These are phyloP conservation scores for Fusarium incarnatum DNA, from an alignment of 2,329 filamentous ascomycete species.

Conservation along the genomic window DNA sequence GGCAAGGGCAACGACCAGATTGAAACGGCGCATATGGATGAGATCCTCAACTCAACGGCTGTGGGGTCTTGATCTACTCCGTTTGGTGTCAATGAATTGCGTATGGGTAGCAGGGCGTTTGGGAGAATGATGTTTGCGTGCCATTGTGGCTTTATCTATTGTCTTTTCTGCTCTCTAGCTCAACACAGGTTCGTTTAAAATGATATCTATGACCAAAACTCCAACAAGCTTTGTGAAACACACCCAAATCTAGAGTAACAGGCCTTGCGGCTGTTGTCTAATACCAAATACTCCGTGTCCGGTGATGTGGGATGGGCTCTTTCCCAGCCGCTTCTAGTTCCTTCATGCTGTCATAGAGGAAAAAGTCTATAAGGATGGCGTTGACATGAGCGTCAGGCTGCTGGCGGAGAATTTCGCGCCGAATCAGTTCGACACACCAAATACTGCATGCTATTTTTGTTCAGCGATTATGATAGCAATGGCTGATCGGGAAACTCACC, in stretches of 20 bases:
- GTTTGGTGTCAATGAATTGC: constrained; percentile 13
- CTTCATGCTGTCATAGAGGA: constrained; percentile 95
- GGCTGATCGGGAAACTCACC: constrained; percentile 59
- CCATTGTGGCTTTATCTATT: constrained; percentile 36
- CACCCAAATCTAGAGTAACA: constrained; percentile 10
- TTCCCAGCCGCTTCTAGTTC: constrained; percentile 74
- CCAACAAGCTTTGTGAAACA: constrained; percentile 9
- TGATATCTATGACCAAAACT: constrained; percentile 37
- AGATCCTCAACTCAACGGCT: constrained; percentile 65
- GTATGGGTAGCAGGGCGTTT: constrained; percentile 41
- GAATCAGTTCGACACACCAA: constrained; percentile 93
- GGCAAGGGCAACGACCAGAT: constrained; percentile 63
- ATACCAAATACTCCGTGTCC: constrained; percentile 96
- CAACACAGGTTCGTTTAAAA: constrained; percentile 14
- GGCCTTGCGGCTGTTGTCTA: constrained; percentile 54
- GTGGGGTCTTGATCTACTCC: constrained; percentile 50
- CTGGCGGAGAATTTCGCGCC: constrained; percentile 78
- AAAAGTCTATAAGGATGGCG: constrained; percentile 95
- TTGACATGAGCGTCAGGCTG: constrained; percentile 82
- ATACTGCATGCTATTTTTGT: constrained; percentile 79
- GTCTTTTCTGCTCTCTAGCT: constrained; percentile 29
- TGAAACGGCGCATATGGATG: constrained; percentile 81
- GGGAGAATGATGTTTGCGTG: constrained; percentile 25
- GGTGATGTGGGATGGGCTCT: constrained; percentile 78
- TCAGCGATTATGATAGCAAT: constrained; percentile 16